These are phyloP conservation scores for Venturia nashicola DNA, from an alignment of 2,329 filamentous ascomycete genomes.

Conservation along the genomic window DNA sequence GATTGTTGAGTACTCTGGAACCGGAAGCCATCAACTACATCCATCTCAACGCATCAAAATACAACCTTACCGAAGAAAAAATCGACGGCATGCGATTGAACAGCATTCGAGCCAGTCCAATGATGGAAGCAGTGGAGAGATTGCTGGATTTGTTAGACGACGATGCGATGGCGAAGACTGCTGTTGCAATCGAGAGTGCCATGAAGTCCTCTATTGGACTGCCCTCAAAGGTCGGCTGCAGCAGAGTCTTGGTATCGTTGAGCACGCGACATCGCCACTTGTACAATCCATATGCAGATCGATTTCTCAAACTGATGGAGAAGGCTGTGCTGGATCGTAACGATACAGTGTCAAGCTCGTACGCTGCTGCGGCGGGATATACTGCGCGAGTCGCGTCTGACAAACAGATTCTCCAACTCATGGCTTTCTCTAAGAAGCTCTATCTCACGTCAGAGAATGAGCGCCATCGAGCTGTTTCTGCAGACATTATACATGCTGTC, in stretches of 20 bases:
- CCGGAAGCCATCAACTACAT: conserved; percentile 84
- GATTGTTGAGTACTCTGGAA: conserved; percentile 76
- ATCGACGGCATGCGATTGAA: conserved; percentile 79
- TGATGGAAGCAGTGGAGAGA: conserved; percentile 85
- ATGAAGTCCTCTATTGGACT: conserved; percentile 82
- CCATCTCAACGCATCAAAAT: conserved; percentile 74
- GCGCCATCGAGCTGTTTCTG: conserved; percentile 58
- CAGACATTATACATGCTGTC: conserved; percentile 71
- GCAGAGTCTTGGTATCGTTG: conserved; percentile 70
- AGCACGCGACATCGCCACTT: conserved; percentile 67
- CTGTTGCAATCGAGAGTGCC: conserved; percentile 59
- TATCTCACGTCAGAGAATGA: conserved; percentile 80
- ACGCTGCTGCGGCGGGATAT: conserved; percentile 78
- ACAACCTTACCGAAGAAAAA: conserved; percentile 75
- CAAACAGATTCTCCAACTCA: conserved; percentile 42
- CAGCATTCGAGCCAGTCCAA: conserved; percentile 71
- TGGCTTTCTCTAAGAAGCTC: conserved; percentile 47
- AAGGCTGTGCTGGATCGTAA: conserved; percentile 83
- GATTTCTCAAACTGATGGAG: conserved; percentile 65
- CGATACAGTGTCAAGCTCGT: conserved; percentile 82
- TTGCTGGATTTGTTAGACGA: conserved; percentile 76
- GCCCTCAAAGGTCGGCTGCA: conserved; percentile 87
- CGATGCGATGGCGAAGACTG: conserved; percentile 53
- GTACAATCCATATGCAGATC: conserved; percentile 62
- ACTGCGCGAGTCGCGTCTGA: conserved; percentile 55